phyloP scores from a whole-genome alignment of 1,284 basidiomycete genomes.

The Marasmius oreades region DNA sequence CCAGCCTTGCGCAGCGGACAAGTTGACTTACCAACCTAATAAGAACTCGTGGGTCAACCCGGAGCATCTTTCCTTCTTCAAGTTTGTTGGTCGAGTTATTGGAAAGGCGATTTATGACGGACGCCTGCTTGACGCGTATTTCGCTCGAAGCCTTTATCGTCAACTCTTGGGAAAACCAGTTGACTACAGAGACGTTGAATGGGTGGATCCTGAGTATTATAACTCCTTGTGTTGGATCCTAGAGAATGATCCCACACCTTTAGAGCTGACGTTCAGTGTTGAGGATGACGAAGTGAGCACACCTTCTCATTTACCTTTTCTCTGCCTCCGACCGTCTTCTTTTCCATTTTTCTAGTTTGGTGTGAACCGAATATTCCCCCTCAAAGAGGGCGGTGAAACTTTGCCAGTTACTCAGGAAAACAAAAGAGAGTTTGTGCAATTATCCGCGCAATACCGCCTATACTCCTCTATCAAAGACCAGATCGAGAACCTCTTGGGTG shows the following conservation, averaged over 20 bases:
- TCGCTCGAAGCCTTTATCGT: slow-evolving; percentile 92
- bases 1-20: slow-evolving; percentile 94
- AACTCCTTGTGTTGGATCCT: slow-evolving; percentile 91
- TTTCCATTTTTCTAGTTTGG: slow-evolving; percentile 62
- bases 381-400: slow-evolving; percentile 82
- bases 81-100: slow-evolving; percentile 96
- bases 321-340: neutral
- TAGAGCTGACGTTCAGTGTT: slow-evolving; percentile 88
- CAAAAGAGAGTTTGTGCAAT: slow-evolving; percentile 93
- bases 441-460: slow-evolving; percentile 88
- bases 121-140: slow-evolving; percentile 95
- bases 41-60: slow-evolving; percentile 93
- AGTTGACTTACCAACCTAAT: slow-evolving; percentile 94
- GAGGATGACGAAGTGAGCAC: slow-evolving; percentile 83
- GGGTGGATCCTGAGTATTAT: slow-evolving; percentile 96
- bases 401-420: slow-evolving; percentile 93
- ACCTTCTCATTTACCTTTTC: slow-evolving; percentile 3
- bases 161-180: slow-evolving; percentile 90
- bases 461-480: slow-evolving; percentile 97
- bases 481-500: slow-evolving; percentile 85
- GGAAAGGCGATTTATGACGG: slow-evolving; percentile 97
- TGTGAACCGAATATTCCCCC: slow-evolving; percentile 78
- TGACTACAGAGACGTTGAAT: slow-evolving; percentile 92
- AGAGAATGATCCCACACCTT: slow-evolving; percentile 82
- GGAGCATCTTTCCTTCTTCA: slow-evolving; percentile 97